phyloP scores from a whole-genome alignment of 257 asterid species.

The Solanum virginianum region DNA sequence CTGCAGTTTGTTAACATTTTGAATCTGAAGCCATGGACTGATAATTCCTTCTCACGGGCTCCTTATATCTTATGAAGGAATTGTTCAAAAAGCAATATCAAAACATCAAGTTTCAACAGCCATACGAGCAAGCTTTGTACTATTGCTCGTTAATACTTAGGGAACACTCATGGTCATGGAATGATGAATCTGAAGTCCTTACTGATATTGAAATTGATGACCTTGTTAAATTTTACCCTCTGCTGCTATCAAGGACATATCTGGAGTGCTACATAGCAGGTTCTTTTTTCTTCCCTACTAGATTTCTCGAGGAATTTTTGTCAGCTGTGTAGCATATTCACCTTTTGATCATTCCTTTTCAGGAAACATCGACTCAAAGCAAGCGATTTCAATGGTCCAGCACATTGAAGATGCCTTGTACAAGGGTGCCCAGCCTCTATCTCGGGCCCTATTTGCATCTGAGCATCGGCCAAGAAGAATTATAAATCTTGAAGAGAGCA shows the following conservation, averaged over 20 bases:
- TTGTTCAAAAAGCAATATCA: slow-evolving; percentile 55
- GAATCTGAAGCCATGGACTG: not conserved
- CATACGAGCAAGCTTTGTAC: slow-evolving; percentile 87
- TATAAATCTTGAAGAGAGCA: slow-evolving; percentile 65
- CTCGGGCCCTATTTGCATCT: slow-evolving; percentile 64
- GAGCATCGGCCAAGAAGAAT: slow-evolving; percentile 69
- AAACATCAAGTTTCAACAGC: slow-evolving; percentile 86
- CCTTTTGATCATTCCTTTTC: slow-evolving; percentile 12
- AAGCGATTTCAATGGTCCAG: slow-evolving; percentile 71
- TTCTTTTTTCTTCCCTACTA: slow-evolving; percentile 6
- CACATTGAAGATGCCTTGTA: slow-evolving; percentile 65
- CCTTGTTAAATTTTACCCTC: slow-evolving; percentile 62
- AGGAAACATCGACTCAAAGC: slow-evolving; percentile 74
- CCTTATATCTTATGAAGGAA: slow-evolving; percentile 31
- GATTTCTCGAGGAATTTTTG: not conserved
- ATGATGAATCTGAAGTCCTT: slow-evolving; percentile 65
- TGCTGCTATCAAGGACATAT: slow-evolving; percentile 73
- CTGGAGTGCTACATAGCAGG: slow-evolving; percentile 88
- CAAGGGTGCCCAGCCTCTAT: slow-evolving; percentile 48
- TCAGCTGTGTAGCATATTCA: not conserved
- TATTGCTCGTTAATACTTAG: slow-evolving; percentile 60
- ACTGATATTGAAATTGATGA: slow-evolving; percentile 55
- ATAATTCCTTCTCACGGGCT: not conserved
- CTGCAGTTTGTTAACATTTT: not conserved
- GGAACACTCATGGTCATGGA: slow-evolving; percentile 72